Base-by-base conservation (phyloP, 441 rosid genomes). In the Viola pubescens region DNA sequence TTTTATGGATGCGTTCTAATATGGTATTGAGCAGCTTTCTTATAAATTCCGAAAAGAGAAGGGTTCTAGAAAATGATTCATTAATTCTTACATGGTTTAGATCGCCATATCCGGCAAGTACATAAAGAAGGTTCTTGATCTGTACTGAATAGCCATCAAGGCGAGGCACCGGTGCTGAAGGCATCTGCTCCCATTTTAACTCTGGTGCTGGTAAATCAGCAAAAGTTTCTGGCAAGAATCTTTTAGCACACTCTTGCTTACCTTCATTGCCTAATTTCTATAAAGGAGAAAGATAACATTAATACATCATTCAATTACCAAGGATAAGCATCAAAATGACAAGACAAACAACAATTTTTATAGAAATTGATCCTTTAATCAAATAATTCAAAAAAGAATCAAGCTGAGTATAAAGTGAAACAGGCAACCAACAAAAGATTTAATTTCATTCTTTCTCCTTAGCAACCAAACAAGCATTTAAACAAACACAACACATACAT, bases 91-190 rank as follows among this genome's bases (percentile, higher is more conserved):
- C 95, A 45, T 75, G 59, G 70, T 87, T 88, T 8, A 83, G 71
- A 65, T 73, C 77, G 37, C 76, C 86, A 53, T 90, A 90, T 45
- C 97, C 97, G 0, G 81, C 79, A 69, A 90, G 82, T 37, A 84
- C 95, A 14, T 71, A 90, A 8, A 90, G 77, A 46, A 77, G 86
- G 70, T 85, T 79, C 37, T 80, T 62, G 52, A 87, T 85, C 73
- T 90, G 95, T 13, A 84, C 71, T 0, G 94, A 75, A 42, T 82
- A 82, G 42, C 94, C 97, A 37, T 87, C 95, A 37, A 90, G 85
- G 9, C 97, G 86, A 57, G 97, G 88, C 58, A 87, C 97, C 0
- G 95, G 97, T 44, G 94, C 86, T 34, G 89, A 72, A 10, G 77
- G 70, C 91, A 90, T 79, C 70, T 74, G 69, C 80, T 87, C 89